A percentile compares a stretch with the other conserved stretches of the same genome.
Evolutionary conservation across 2,329 filamentous ascomycete genomes (phyloP).

Genomic region (Fusarium nodosum): DNA sequence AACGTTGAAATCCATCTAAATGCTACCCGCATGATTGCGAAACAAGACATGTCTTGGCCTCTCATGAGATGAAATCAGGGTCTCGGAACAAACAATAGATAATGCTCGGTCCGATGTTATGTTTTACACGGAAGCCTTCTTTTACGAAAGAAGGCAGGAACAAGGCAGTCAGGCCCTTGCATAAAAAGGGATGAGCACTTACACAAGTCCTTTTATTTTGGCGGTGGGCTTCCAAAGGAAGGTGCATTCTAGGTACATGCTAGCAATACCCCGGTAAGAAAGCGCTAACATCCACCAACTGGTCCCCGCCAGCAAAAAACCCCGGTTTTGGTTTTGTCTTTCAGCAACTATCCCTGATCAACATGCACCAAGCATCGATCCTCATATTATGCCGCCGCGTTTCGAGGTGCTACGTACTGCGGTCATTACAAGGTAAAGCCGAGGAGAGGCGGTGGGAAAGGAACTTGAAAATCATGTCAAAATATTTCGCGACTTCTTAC

Average conservation of each 20-base stretch:
- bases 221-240: conserved; percentile 27
- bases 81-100: not conserved
- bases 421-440: conserved; percentile 1
- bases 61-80: conserved; percentile 5
- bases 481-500: not conserved
- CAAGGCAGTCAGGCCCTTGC: conserved; percentile 8
- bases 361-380: conserved; percentile 45
- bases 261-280: conserved; percentile 18
- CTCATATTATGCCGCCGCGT: conserved; percentile 35
- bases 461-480: not conserved
- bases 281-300: conserved; percentile 23
- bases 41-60: conserved; percentile 39
- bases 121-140: conserved; percentile 6
- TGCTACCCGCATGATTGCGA: conserved; percentile 18
- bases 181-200: conserved; percentile 14
- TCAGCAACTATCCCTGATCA: conserved; percentile 44
- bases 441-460: conserved; percentile 22
- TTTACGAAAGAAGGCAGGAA: not conserved
- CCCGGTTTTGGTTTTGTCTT: conserved; percentile 32
- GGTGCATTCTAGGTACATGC: conserved; percentile 12
- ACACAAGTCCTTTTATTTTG: conserved; percentile 35
- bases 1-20: not conserved
- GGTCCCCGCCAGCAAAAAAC: conserved; percentile 16
- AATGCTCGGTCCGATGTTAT: conserved; percentile 6
- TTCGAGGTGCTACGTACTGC: conserved; percentile 4